These are phyloP conservation scores for Sisymbrium altissimum DNA, from an alignment of 345 rosid species.

Conservation along the genomic window DNA sequence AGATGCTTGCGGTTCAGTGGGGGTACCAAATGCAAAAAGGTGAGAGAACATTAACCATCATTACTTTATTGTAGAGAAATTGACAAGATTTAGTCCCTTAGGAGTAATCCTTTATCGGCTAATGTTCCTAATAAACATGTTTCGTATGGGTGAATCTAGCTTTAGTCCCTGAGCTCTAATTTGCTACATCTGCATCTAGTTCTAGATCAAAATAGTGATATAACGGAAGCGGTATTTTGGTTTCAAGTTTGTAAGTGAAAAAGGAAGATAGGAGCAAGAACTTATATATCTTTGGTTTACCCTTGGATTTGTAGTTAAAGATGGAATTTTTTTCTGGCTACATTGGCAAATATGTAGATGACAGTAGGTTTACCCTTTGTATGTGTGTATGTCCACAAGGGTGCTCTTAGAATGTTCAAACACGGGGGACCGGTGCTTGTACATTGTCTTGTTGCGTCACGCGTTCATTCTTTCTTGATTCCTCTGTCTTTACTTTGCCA, in stretches of 20 bases:
- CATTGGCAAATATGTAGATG: background rate
- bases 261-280: background rate
- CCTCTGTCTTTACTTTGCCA: constrained; percentile 20
- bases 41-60: constrained; percentile 24
- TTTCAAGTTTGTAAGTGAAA: background rate
- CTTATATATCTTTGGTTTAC: constrained; percentile 6
- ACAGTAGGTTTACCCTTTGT: background rate
- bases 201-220: background rate
- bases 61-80: background rate
- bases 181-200: background rate
- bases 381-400: constrained; percentile 1
- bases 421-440: background rate
- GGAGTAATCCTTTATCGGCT: background rate
- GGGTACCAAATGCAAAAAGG: constrained; percentile 51
- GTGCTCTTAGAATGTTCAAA: background rate
- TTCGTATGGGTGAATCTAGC: constrained; percentile 1
- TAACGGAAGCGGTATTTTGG: background rate
- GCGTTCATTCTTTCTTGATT: background rate
- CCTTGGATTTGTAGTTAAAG: background rate
- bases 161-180: background rate
- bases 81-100: background rate
- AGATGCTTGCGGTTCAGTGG: constrained; percentile 25
- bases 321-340: background rate
- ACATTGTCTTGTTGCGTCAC: background rate
- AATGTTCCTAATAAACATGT: background rate